phyloP scores from a whole-genome alignment of 768 basidiomycete genomes.

The Hydnum rufescens region DNA sequence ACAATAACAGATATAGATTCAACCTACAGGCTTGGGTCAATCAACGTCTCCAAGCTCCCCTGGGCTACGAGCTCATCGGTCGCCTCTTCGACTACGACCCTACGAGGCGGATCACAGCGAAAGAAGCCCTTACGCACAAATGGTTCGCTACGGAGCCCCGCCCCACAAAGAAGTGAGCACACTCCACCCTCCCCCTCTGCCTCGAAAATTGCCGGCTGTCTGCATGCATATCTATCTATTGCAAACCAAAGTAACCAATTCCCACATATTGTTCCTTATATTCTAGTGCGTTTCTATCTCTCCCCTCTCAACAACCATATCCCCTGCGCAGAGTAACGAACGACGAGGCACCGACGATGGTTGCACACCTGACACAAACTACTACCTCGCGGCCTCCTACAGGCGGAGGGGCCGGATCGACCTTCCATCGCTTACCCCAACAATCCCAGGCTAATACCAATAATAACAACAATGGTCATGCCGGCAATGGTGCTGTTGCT shows the following conservation, averaged over 20 bases:
- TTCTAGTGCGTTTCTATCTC: slow-evolving; percentile 51
- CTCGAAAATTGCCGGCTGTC: background rate
- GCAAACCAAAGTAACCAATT: background rate
- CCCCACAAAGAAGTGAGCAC: slow-evolving; percentile 61
- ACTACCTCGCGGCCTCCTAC: background rate
- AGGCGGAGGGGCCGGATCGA: too few species aligned
- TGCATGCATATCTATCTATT: background rate
- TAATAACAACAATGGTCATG: too few species aligned
- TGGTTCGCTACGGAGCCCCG: slow-evolving; percentile 89
- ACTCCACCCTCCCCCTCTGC: too few species aligned
- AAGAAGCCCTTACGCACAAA: slow-evolving; percentile 58
- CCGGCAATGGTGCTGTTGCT: too few species aligned
- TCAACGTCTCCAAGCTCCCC: slow-evolving; percentile 30
- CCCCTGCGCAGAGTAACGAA: slow-evolving; percentile 79
- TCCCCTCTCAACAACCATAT: slow-evolving; percentile 46
- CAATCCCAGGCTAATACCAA: too few species aligned
- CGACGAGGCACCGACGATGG: slow-evolving; percentile 41
- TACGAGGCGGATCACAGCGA: slow-evolving; percentile 62
- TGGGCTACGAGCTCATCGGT: slow-evolving; percentile 68
- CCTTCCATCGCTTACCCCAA: too few species aligned
- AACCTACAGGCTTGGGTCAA: background rate
- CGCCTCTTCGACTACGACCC: slow-evolving; percentile 84
- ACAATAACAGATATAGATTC: slow-evolving; percentile 7
- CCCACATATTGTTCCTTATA: background rate
- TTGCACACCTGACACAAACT: too few species aligned